Evolutionary conservation across 2,329 filamentous ascomycete species (phyloP).

Genomic region (Myriosclerotinia scirpicola): DNA sequence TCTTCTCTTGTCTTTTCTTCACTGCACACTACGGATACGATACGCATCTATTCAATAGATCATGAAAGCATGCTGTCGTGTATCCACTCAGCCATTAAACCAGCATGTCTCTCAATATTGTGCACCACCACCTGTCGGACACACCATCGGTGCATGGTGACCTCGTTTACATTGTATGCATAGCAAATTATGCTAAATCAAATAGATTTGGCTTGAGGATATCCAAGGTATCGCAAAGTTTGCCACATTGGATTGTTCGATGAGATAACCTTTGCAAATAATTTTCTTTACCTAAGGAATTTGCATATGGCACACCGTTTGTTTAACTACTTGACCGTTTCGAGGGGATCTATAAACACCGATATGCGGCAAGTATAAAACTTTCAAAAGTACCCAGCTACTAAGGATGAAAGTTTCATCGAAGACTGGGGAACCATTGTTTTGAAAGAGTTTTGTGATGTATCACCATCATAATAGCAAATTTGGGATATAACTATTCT

Average conservation of each 20-base stretch:
- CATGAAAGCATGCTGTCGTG: conserved; percentile 16
- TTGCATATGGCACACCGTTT: neutral
- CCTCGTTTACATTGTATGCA: neutral
- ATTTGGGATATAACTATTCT: neutral
- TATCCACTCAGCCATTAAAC: neutral
- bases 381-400: neutral
- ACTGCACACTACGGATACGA: neutral
- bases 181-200: neutral
- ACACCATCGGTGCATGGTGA: conserved; percentile 2
- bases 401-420: neutral
- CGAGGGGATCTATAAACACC: neutral
- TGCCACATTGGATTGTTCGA: neutral
- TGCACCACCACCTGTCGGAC: neutral
- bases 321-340: too few relatives aligned
- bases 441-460: neutral
- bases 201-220: neutral
- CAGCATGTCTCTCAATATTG: neutral
- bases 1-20: neutral
- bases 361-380: neutral
- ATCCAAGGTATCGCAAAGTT: neutral
- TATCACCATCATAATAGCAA: neutral
- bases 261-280: neutral
- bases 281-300: neutral
- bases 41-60: conserved; percentile 21
- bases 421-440: neutral